Evolutionary conservation across 495 filamentous ascomycete genomes (phyloP), one percentile per base, ranked within the genome.

Genomic region (Aspergillus wentii): DNA sequence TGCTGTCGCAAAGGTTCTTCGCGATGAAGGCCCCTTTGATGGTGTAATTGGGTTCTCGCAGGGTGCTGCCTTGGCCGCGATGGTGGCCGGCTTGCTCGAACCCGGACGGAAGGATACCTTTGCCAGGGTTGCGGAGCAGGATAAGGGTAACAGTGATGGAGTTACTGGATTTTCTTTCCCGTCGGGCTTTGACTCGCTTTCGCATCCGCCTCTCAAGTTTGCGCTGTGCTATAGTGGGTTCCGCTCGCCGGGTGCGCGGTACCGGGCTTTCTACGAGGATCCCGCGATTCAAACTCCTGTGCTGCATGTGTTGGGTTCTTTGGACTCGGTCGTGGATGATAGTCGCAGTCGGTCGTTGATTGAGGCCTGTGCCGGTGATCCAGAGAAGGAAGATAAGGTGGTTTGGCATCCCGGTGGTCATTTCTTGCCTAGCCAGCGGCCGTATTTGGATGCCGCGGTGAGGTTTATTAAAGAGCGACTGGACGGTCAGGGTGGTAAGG

Each of bases 301-400:
- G 48, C 54, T 94, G 62, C 84, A 94, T 70, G 78, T 92, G 41
- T 44, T 96, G 26, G 92, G 92, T 8, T 79, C 77, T 23, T 58
- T 96, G 57, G 92, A 98, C 74, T 83, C 80, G 18, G 86, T 97
- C 8, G 91, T 98, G 15, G 84, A 86, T 26, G 89, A 95, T 70
- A 48, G 49, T 31, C 64, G 86, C 51, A 83, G 74, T 56, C 56
- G 71, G 52, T 67, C 66, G 36, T 59, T 97, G 46, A 72, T 86
- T 23, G 76, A 83, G 13, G 70, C 75, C 34, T 94, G 85, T 62
- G 71, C 56, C 35, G 68, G 74, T 1, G 61, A 69, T 30, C 59
- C 65, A 13, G 66, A 66, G 49, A 57, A 54, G 30, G 78, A 78
- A 10, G 75, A 62, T 8, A 74, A 64, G 44, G 80, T 89, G 21